These are phyloP conservation scores for Cerioporus squamosus DNA, from an alignment of 1,284 basidiomycete genomes.

Conservation along the genomic window DNA sequence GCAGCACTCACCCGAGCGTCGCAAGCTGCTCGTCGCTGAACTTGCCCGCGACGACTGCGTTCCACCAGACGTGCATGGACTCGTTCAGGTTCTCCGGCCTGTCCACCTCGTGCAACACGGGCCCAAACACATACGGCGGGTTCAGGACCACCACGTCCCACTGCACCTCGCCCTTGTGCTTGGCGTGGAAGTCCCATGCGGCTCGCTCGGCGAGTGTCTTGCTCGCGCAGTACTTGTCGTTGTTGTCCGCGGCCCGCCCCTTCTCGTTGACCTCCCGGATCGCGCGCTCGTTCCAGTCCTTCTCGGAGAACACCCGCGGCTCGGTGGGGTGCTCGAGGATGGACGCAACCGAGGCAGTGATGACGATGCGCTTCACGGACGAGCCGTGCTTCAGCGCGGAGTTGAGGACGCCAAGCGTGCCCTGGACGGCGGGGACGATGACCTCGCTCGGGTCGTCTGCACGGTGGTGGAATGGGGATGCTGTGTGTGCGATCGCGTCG, in stretches of 20 bases:
- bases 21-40: background rate
- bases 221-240: constrained; percentile 56
- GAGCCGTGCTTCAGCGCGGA: constrained; percentile 35
- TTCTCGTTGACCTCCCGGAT: constrained; percentile 54
- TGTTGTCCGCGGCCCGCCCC: constrained; percentile 46
- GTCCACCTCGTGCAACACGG: constrained; percentile 53
- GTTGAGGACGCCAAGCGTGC: constrained; percentile 31
- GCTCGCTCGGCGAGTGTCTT: constrained; percentile 74
- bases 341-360: constrained; percentile 61
- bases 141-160: constrained; percentile 62
- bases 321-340: constrained; percentile 28
- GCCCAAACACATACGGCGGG: constrained; percentile 56
- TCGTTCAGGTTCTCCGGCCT: constrained; percentile 54
- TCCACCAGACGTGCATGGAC: constrained; percentile 41
- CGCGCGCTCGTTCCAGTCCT: constrained; percentile 68
- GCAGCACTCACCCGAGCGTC: too few species aligned
- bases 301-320: constrained; percentile 39
- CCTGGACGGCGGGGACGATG: constrained; percentile 34
- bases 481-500: constrained; percentile 48
- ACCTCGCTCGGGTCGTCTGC: constrained; percentile 39
- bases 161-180: constrained; percentile 47
- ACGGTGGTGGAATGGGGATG: constrained; percentile 44
- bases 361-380: constrained; percentile 64
- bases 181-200: constrained; percentile 60
- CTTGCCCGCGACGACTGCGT: constrained; percentile 18